Evolutionary conservation across 2,329 filamentous ascomycete genomes (phyloP), one percentile per base, ranked within the genome.

Genomic region (Penicillium oxalicum): DNA sequence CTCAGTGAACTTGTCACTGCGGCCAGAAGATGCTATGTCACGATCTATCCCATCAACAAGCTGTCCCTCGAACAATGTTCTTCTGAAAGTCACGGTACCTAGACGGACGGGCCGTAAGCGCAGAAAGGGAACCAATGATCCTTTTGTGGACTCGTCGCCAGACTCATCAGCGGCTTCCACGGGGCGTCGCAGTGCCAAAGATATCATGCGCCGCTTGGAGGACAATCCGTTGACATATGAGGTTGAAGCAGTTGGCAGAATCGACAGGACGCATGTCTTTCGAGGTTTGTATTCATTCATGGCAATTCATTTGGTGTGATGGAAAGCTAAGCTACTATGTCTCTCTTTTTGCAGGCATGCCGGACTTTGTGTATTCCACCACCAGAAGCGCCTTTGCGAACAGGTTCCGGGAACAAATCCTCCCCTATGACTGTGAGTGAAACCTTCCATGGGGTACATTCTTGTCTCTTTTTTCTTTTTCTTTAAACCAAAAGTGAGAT

Each of bases 41-140:
- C 85, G 86, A 58, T 87, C 88, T 7, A 75, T 95, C 52, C 75
- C 86, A 57, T 95, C 91, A 6, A 83, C 84, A 37, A 87, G 85
- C 62, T 80, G 84, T 29, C 72, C 80, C 18, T 87, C 88, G 8
- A 88, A 90, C 63, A 95, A 96, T 62, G 73, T 97, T 18, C 77
- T 97, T 18, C 76, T 98, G 45, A 91, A 90, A 65, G 78, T 98
- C 47, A 90, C 86, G 0, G 82, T 97, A 1, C 91, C 93, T 0
- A 93, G 84, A 67, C 77, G 88, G 48, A 96, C 90, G 2, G 91
- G 91, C 3, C 81, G 89, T 51, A 95, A 87, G 69, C 81, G 91
- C 50, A 95, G 91, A 71, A 78, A 84, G 58, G 90, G 88, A n/a
- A 82, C 82, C 4, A 66, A 83, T 47, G 84, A 77, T 4, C 82